Evolutionary conservation across 176 grass and related monocot genomes (phyloP).

Genomic region (Areca catechu): DNA sequence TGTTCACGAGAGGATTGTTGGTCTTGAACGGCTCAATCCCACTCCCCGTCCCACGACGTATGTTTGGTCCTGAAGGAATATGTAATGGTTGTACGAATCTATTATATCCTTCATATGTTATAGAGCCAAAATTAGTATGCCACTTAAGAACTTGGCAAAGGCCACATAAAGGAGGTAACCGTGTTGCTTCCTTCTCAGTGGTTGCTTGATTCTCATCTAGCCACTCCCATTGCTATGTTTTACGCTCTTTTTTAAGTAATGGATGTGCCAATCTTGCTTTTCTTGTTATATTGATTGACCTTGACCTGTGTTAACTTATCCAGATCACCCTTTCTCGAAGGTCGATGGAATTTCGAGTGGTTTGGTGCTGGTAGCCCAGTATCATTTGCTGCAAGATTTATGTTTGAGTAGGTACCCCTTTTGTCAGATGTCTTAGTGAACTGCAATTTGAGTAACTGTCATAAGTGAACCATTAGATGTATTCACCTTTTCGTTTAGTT

Average conservation of each 20-base stretch:
- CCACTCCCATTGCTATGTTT: too few relatives aligned
- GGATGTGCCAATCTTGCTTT: too few relatives aligned
- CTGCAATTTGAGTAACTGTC: conserved; percentile 12
- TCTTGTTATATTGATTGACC: neutral
- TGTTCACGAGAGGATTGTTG: conserved; percentile 84
- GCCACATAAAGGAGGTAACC: too few relatives aligned
- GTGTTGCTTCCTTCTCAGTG: too few relatives aligned
- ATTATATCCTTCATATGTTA: neutral
- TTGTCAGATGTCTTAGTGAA: neutral
- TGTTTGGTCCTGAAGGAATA: conserved; percentile 10
- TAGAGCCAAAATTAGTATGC: too few relatives aligned
- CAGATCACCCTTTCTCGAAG: conserved; percentile 90
- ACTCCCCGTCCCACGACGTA: conserved; percentile 83
- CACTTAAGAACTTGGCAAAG: too few relatives aligned
- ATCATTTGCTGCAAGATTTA: conserved; percentile 51
- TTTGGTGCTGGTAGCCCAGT: conserved; percentile 78
- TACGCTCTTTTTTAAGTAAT: too few relatives aligned
- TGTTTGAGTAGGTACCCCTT: conserved; percentile 77
- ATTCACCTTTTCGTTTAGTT: too few relatives aligned
- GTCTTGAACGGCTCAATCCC: conserved; percentile 79
- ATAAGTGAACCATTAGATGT: neutral
- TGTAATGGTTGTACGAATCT: conserved; percentile 7
- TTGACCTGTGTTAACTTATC: conserved; percentile 14
- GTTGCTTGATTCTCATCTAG: too few relatives aligned
- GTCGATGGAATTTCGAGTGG: conserved; percentile 94